phyloP scores from a whole-genome alignment of 179 eudicot genomes.

The Silene vulgaris region DNA sequence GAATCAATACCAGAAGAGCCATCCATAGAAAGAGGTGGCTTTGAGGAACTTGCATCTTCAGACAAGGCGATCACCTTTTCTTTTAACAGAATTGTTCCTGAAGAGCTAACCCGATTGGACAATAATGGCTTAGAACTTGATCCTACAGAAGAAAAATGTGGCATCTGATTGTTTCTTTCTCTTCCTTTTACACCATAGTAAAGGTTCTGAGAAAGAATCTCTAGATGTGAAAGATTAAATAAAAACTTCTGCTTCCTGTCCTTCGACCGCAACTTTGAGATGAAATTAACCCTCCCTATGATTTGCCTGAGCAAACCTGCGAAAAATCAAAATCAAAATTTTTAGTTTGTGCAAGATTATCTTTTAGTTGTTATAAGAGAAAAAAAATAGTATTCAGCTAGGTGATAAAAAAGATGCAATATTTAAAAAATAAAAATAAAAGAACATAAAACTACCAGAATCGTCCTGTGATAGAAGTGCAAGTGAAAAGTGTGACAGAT shows the following conservation, averaged over 20 bases:
- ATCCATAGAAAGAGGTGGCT: conserved; percentile 28
- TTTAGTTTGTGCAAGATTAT: neutral
- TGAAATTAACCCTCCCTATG: conserved; percentile 46
- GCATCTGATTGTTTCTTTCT: conserved; percentile 34
- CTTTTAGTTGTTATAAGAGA: neutral
- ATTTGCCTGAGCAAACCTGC: conserved; percentile 67
- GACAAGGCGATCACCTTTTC: conserved; percentile 30
- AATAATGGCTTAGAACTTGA: conserved; percentile 34
- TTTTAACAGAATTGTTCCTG: conserved; percentile 21
- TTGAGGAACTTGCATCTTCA: conserved; percentile 43
- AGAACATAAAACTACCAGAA: conserved; percentile 44
- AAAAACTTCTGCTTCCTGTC: conserved; percentile 45
- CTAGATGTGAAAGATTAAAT: conserved; percentile 46
- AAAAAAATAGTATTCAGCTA: neutral
- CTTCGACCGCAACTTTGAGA: conserved; percentile 37
- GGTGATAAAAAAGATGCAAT: neutral
- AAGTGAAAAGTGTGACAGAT: conserved; percentile 54
- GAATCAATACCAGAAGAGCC: conserved; percentile 32
- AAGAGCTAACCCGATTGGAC: conserved; percentile 28
- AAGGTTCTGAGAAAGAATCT: conserved; percentile 54
- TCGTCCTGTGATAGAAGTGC: conserved; percentile 56
- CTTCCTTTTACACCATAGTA: conserved; percentile 31
- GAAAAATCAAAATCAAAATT: conserved; percentile 25
- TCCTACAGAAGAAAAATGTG: conserved; percentile 40
- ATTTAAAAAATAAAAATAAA: neutral